A percentile compares a stretch with the other conserved stretches of the same genome.
phyloP scores from a whole-genome alignment of 768 basidiomycete species.

The Gautieria morchelliformis region DNA sequence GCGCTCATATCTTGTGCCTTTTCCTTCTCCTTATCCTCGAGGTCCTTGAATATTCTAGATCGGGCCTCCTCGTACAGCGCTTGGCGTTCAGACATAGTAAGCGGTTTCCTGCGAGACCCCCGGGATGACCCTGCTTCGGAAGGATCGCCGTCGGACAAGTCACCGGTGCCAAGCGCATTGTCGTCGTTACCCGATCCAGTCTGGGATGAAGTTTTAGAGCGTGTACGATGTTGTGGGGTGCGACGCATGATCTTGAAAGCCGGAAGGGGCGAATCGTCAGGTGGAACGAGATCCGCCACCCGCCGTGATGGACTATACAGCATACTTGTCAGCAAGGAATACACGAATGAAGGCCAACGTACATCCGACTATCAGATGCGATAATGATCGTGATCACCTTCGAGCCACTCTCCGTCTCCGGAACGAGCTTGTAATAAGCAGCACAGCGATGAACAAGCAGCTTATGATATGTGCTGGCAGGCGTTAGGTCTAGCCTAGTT shows the following conservation, averaged over 20 bases:
- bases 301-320: slow-evolving; percentile 53
- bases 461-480: slow-evolving; percentile 74
- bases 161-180: slow-evolving; percentile 5
- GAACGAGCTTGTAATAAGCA: slow-evolving; percentile 65
- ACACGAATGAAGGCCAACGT: slow-evolving; percentile 22
- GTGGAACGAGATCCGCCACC: slow-evolving; percentile 69
- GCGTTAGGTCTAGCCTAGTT: slow-evolving; percentile 52
- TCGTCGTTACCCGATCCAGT: slow-evolving; percentile 72
- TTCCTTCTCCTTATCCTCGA: slow-evolving; percentile 49
- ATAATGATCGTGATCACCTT: slow-evolving; percentile 53
- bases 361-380: slow-evolving; percentile 69
- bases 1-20: slow-evolving; percentile 67
- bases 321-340: slow-evolving; percentile 12
- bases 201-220: slow-evolving; percentile 53
- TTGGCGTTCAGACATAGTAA: slow-evolving; percentile 79
- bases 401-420: slow-evolving; percentile 54
- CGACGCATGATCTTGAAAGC: slow-evolving; percentile 86
- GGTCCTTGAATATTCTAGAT: slow-evolving; percentile 77
- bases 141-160: slow-evolving; percentile 64
- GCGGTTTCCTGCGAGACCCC: slow-evolving; percentile 48
- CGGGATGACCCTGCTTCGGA: slow-evolving; percentile 63
- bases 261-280: slow-evolving; percentile 59
- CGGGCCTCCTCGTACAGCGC: slow-evolving; percentile 86
- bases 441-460: slow-evolving; percentile 82
- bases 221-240: slow-evolving; percentile 40